Base-by-base conservation (phyloP, 2,329 filamentous ascomycete genomes). In the Colletotrichum aenigma region DNA sequence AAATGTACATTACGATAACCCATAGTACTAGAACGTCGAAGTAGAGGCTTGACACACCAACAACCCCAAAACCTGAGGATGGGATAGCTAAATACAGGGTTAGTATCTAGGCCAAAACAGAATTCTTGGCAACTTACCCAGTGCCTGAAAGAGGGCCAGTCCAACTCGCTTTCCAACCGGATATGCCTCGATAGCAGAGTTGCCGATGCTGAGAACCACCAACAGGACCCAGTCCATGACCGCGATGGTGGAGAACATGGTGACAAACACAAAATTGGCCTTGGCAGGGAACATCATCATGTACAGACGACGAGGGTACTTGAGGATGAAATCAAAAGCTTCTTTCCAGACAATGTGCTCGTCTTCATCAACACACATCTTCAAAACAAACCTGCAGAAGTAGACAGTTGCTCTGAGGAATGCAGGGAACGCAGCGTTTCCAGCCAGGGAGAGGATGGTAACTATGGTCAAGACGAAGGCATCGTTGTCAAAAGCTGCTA, bases 1-100 rank as follows among this genome's bases (percentile, higher is more conserved):
- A 91, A 58, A 93, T 90, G 81, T 93, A 93, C 90, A 93, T 93
- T 85, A 93, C 91, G 71, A 93, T 87, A 18, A 93, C 85, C 79
- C 91, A 93, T 2, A 91, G 83, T 2, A 93, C 87, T 71, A 92
- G 89, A 9, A 93, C 85, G 5, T 90, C 91, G 15, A 92, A 90
- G 38, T 89, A 89, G 4, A 89, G 85, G 2, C 87, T 84, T 4
- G 90, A 84, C 60, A 94, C 91, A 2, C 88, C 86, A 43, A 94
- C 89, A 24, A 94, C 90, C 66, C 93, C 92, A 77, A 94, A 93
- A 0, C 93, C 93, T 18, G 91, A 91, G 15, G 91, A 91, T 9
- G 93, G 89, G 7, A 94, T 90, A 70, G 91, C 91, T 86, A 4
- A 85, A 70, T 5, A 26, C 18, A 21, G 21, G 32, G 7, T 58